Evolutionary conservation across 2,329 filamentous ascomycete genomes (phyloP).

Genomic region (Fusarium duplospermum): DNA sequence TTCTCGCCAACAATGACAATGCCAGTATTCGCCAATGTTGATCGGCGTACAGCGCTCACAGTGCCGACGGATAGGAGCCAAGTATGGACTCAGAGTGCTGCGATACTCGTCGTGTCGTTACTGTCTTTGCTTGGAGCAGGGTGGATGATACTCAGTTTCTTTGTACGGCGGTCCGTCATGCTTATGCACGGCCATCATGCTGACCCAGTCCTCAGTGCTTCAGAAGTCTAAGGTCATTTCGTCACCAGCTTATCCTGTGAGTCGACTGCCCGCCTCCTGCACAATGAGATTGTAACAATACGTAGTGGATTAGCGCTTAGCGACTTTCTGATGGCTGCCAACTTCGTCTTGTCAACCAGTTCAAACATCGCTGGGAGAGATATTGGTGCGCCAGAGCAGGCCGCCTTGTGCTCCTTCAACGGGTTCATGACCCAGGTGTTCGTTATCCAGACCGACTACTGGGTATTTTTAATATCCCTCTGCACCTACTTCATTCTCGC

Average conservation of each 20-base stretch:
- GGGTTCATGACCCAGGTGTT: conserved; percentile 17
- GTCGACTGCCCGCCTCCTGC: background rate
- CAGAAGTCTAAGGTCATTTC: conserved; percentile 11
- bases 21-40: background rate
- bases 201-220: conserved; percentile 1
- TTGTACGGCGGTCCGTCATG: background rate
- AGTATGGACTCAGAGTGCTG: background rate
- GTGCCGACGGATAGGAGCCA: background rate
- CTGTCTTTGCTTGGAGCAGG: conserved; percentile 2
- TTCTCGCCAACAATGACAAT: background rate
- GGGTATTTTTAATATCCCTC: conserved; percentile 6
- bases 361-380: conserved; percentile 4
- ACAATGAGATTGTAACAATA: background rate
- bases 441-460: conserved; percentile 16
- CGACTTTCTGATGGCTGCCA: conserved; percentile 15
- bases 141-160: conserved; percentile 15
- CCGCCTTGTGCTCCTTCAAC: conserved; percentile 4
- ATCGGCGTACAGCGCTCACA: background rate
- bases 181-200: background rate
- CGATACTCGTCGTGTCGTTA: background rate
- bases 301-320: conserved; percentile 7
- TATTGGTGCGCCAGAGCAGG: conserved; percentile 9
- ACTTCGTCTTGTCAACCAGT: conserved; percentile 10
- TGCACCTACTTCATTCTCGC: conserved; percentile 17
- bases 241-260: conserved; percentile 20